These are phyloP conservation scores for Camelina neglecta DNA, from an alignment of 345 rosid species.

Conservation along the genomic window DNA sequence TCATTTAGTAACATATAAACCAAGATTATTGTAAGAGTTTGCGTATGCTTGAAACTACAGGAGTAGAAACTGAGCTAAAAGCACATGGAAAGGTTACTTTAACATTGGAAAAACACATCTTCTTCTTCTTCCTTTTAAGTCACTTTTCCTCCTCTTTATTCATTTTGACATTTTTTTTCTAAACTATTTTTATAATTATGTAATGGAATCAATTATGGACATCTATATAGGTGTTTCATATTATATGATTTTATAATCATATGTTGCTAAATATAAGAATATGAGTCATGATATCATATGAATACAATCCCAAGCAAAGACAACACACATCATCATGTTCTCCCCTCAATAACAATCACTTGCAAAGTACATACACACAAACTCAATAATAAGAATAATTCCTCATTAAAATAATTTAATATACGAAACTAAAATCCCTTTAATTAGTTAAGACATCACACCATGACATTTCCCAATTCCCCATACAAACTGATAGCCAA, in stretches of 20 bases:
- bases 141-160: conserved; percentile 44
- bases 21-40: conserved; percentile 31
- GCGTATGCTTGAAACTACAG: conserved; percentile 45
- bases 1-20: conserved; percentile 10
- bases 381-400: conserved; percentile 18
- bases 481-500: conserved; percentile 40
- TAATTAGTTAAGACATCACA: conserved; percentile 45
- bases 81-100: conserved; percentile 49
- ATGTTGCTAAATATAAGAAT: conserved; percentile 29
- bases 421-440: conserved; percentile 10
- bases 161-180: conserved; percentile 33
- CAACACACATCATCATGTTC: conserved; percentile 49
- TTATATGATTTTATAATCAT: conserved; percentile 32
- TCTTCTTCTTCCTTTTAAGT: conserved; percentile 46
- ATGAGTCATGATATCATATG: conserved; percentile 33
- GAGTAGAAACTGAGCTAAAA: conserved; percentile 45
- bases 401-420: conserved; percentile 3
- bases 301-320: conserved; percentile 49
- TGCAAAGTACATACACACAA: conserved; percentile 37
- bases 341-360: conserved; percentile 41
- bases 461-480: conserved; percentile 34
- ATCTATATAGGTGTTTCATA: conserved; percentile 26
- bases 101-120: conserved; percentile 38
- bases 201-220: conserved; percentile 34
- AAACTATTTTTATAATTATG: background rate